Conservation (phyloP, 805 yeast species). For the Ogataea allantospora region DNA sequence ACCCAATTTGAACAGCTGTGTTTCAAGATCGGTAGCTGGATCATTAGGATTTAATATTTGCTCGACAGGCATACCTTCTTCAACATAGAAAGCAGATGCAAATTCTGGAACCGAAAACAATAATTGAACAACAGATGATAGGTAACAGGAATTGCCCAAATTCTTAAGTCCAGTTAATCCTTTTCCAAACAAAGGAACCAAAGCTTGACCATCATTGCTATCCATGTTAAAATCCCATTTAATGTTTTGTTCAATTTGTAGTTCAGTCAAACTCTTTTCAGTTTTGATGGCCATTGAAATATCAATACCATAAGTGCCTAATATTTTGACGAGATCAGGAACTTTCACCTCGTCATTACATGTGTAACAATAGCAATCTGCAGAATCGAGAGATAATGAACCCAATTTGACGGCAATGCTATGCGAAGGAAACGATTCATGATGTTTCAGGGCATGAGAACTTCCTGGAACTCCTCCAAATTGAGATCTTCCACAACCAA, state of each 20-base stretch:
- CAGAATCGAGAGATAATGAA: slow-evolving; percentile 73
- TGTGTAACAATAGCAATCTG: slow-evolving; percentile 84
- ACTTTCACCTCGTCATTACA: slow-evolving; percentile 90
- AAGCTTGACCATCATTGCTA: slow-evolving; percentile 62
- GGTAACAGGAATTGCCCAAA: slow-evolving; percentile 89
- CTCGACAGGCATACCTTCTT: slow-evolving; percentile 36
- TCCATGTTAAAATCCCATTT: slow-evolving; percentile 90
- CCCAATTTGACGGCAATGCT: slow-evolving; percentile 89
- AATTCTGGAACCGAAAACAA: slow-evolving; percentile 49
- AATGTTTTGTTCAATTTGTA: slow-evolving; percentile 89
- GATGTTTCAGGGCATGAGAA: slow-evolving; percentile 84
- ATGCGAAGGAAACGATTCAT: slow-evolving; percentile 51
- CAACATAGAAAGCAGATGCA: slow-evolving; percentile 38
- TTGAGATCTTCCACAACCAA: slow-evolving; percentile 94
- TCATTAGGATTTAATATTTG: slow-evolving; percentile 35
- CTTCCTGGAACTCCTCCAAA: slow-evolving; percentile 94
- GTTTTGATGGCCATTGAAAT: slow-evolving; percentile 57
- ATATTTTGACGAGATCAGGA: slow-evolving; percentile 47
- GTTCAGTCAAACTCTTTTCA: slow-evolving; percentile 83
- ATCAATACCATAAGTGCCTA: slow-evolving; percentile 68
- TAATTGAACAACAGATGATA: slow-evolving; percentile 77
- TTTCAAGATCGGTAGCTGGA: slow-evolving; percentile 64
- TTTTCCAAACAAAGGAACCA: slow-evolving; percentile 68
- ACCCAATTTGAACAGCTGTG: slow-evolving; percentile 75
- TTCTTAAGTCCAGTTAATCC: slow-evolving; percentile 83